Percentiles rank a stretch among this genome's conserved stretches.
Conservation (phyloP, 108 stramenopile species). For the Chaetoceros muelleri region DNA sequence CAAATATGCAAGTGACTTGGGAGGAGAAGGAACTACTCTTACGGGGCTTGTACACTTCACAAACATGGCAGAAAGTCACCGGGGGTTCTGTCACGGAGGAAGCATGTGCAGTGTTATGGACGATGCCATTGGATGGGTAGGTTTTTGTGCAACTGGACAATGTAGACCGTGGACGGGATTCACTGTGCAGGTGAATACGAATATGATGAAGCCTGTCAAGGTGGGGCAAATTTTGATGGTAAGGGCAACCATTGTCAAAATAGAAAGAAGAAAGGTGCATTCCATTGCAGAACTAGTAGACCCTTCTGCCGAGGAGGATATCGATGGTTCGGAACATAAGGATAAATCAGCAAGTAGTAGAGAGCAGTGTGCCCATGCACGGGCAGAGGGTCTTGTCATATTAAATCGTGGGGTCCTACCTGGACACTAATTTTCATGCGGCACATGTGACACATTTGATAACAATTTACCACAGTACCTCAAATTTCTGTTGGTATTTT, state of each 20-base stretch:
- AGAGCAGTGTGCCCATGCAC: conserved; percentile 33
- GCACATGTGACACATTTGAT: no score
- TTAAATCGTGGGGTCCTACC: conserved; percentile 39
- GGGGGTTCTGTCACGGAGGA: conserved; percentile 78
- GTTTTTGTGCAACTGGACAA: conserved; percentile 51
- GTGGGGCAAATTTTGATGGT: conserved; percentile 47
- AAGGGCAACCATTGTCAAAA: conserved; percentile 25
- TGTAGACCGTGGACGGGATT: conserved; percentile 72
- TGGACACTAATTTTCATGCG: background rate
- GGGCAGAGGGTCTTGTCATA: conserved; percentile 52
- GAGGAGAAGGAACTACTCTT: conserved; percentile 54
- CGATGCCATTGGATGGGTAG: conserved; percentile 78
- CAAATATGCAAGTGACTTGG: conserved; percentile 19
- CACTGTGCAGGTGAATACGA: conserved; percentile 76
- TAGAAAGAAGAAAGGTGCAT: conserved; percentile 65
- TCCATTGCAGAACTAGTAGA: conserved; percentile 32
- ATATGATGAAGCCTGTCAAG: conserved; percentile 37
- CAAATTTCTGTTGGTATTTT: no score
- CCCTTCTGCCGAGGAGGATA: conserved; percentile 9
- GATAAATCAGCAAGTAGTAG: background rate
- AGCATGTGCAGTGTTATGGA: conserved; percentile 69
- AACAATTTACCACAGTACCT: no score
- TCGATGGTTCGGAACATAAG: conserved; percentile 3
- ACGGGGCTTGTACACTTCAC: conserved; percentile 70
- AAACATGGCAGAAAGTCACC: conserved; percentile 57